A percentile compares a stretch with the other conserved stretches of the same genome.
Conservation (phyloP, 2,329 filamentous ascomycete species). For the Endoconidiophora polonica region DNA sequence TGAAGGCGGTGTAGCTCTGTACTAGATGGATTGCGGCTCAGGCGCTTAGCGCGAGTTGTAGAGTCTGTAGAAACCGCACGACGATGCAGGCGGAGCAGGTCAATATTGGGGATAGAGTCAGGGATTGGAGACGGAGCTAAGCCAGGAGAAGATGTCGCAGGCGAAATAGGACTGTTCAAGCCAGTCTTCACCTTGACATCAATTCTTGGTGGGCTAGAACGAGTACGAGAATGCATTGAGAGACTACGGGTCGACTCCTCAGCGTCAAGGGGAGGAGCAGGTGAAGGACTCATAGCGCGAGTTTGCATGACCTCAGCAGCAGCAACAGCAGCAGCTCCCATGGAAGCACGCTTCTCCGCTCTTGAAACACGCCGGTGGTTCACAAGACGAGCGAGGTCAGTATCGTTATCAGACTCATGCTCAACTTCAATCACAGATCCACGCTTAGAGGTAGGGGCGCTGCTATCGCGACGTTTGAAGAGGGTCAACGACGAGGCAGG, state of each 20-base stretch:
- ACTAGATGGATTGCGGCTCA: slow-evolving; percentile 4
- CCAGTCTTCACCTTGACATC: slow-evolving; percentile 3
- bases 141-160: slow-evolving; percentile 5
- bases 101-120: slow-evolving; percentile 4
- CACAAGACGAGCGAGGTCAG: slow-evolving; percentile 2
- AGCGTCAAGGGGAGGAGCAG: not conserved
- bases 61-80: slow-evolving; percentile 8
- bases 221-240: slow-evolving; percentile 2
- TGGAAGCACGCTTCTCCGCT: slow-evolving; percentile 1
- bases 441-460: not conserved
- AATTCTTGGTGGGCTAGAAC: slow-evolving; percentile 5
- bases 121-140: slow-evolving; percentile 11
- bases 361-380: not conserved
- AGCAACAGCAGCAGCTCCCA: slow-evolving; percentile 1
- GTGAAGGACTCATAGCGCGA: slow-evolving; percentile 5
- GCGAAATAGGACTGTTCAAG: not conserved
- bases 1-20: slow-evolving; percentile 3
- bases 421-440: not conserved
- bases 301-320: slow-evolving; percentile 10
- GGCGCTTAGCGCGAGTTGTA: slow-evolving; percentile 2
- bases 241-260: not conserved
- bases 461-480: slow-evolving; percentile 4
- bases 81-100: not conserved
- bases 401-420: slow-evolving; percentile 5
- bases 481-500: slow-evolving; percentile 4